phyloP scores from a whole-genome alignment of 148 eudicot genomes.

The Spergularia bocconei region DNA sequence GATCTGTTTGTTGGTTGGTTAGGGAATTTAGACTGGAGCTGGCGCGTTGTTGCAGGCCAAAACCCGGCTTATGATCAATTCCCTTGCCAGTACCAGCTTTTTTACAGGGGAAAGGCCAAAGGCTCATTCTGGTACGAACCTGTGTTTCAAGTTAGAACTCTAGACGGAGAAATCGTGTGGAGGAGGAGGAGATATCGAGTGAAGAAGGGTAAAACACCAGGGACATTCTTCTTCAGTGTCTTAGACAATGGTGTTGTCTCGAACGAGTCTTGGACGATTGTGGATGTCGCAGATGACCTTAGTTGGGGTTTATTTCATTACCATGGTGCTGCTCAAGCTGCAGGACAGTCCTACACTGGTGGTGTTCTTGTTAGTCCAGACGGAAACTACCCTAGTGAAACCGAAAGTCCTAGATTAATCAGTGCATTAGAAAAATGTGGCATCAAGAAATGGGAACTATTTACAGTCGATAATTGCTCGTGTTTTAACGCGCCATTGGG shows the following conservation, averaged over 20 bases:
- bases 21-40: slow-evolving; percentile 87
- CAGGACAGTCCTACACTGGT: slow-evolving; percentile 93
- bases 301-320: slow-evolving; percentile 99
- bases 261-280: slow-evolving; percentile 93
- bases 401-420: slow-evolving; percentile 37
- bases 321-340: slow-evolving; percentile 94
- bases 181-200: slow-evolving; percentile 85
- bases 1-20: slow-evolving; percentile 94
- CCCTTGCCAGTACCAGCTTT: slow-evolving; percentile 93
- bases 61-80: slow-evolving; percentile 96
- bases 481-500: slow-evolving; percentile 75
- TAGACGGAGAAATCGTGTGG: slow-evolving; percentile 79
- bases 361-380: slow-evolving; percentile 88
- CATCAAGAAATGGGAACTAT: slow-evolving; percentile 83
- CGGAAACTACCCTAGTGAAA: slow-evolving; percentile 58
- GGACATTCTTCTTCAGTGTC: slow-evolving; percentile 84
- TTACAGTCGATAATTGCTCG: slow-evolving; percentile 78
- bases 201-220: slow-evolving; percentile 61
- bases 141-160: slow-evolving; percentile 77
- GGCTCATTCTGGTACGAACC: slow-evolving; percentile 99
- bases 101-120: slow-evolving; percentile 83
- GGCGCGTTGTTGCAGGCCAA: slow-evolving; percentile 98
- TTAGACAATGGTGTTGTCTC: slow-evolving; percentile 96
- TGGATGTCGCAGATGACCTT: slow-evolving; percentile 79
- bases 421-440: slow-evolving; percentile 71